Percentiles rank a stretch among this genome's conserved stretches.
phyloP scores from a whole-genome alignment of 768 basidiomycete species.

The Coprinellus aureogranulatus region DNA sequence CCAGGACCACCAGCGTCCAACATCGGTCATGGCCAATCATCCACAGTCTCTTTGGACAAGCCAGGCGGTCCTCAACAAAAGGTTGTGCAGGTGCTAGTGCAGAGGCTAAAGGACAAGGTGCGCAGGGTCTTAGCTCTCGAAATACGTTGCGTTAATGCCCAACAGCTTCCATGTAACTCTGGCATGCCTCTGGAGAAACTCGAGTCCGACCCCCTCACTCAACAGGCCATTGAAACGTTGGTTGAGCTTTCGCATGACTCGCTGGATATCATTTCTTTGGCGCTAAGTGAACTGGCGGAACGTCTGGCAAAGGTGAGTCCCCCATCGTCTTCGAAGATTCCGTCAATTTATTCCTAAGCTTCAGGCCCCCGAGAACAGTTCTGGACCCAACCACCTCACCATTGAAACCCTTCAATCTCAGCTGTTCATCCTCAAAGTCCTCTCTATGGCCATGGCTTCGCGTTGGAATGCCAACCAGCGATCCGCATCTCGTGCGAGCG shows the following conservation, averaged over 20 bases:
- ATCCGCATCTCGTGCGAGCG: conserved; percentile 41
- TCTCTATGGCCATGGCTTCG: conserved; percentile 74
- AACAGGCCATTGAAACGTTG: conserved; percentile 74
- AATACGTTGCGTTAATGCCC: conserved; percentile 1
- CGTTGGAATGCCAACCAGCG: conserved; percentile 60
- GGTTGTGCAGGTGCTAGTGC: conserved; percentile 77
- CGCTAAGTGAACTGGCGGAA: conserved; percentile 74
- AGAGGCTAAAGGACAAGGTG: conserved; percentile 79
- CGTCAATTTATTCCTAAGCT: conserved; percentile 12
- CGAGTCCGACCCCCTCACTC: conserved; percentile 73
- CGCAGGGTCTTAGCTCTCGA: conserved; percentile 13
- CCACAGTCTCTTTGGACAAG: conserved; percentile 33
- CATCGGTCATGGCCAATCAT: conserved; percentile 11
- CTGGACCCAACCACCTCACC: conserved; percentile 45
- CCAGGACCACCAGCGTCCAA: conserved; percentile 10
- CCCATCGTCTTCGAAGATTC: conserved; percentile 4
- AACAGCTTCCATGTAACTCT: conserved; percentile 82
- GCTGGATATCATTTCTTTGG: conserved; percentile 76
- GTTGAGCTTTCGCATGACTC: conserved; percentile 77
- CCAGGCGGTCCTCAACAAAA: conserved; percentile 72
- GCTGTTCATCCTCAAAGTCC: conserved; percentile 78
- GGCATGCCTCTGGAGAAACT: conserved; percentile 69
- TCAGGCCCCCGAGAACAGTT: conserved; percentile 56
- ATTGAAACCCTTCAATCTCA: conserved; percentile 84
- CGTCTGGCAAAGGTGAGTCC: conserved; percentile 65